Base-by-base conservation (phyloP, 768 basidiomycete species). In the Rhizopogon roseolus region DNA sequence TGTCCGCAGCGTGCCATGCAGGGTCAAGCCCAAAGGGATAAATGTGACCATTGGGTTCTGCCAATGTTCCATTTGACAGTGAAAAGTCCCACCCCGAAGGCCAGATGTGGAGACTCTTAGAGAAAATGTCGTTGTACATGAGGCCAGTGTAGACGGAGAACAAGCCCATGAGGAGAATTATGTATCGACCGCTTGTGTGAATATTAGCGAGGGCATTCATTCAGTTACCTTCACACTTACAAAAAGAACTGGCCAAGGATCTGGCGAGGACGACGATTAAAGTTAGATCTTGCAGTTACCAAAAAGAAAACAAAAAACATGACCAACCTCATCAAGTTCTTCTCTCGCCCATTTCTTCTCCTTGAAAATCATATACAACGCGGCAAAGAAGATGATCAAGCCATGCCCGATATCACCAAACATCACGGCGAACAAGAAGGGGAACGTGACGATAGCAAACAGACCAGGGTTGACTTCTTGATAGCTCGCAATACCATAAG, bases 361-460 rank as follows among this genome's bases (percentile, higher is more conserved):
- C n/a, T 80, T 76, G 52, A 88, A 52, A 65, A 98, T 93, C 91
- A 98, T 93, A 54, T 81, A 84, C 2, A 86, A 54, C 3, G 92
- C 96, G 16, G 86, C 82, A 40, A 79, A 64, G 58, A 89, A 79
- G 62, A 91, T 88, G 64, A 98, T 84, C 56, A 82, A 75, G 29
- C 93, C 97, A 71, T 99, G 97, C 3, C 97, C 97, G 64, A 98
- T 90, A 71, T 99, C 97, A 63, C 97, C 97, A 66, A 99, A 99
- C 97, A 99, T 99, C 73, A 99, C 92, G 5, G 93, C 96, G 63
- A 98, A 99, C 60, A 99, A 72, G 84, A 99, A 98, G 0, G 97
- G 97, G 84, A 97, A 97, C 1, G 94, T 97, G 61, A 89, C 75
- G 60, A 91, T 76, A 0, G 92, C 93, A 70, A 96, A 96, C 28